Evolutionary conservation across 257 asterid species (phyloP).

Genomic region (Capsicum chinense): DNA sequence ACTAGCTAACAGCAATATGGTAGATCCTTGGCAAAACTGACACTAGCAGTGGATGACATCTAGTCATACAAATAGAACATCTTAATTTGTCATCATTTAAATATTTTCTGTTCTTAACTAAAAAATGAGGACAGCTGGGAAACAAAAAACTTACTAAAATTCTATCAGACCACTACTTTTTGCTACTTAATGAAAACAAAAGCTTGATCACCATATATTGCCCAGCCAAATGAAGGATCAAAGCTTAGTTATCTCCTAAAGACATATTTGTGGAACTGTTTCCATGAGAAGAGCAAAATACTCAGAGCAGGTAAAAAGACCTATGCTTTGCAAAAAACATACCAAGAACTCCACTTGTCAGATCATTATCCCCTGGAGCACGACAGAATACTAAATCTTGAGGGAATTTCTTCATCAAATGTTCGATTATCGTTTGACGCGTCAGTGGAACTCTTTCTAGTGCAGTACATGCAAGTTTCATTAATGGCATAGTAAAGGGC

Average conservation of each 20-base stretch:
- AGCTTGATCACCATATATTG: not conserved
- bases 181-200: not conserved
- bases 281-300: not conserved
- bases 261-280: not conserved
- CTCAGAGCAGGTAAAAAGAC: not conserved
- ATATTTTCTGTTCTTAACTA: not conserved
- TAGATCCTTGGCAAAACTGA: not conserved
- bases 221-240: not conserved
- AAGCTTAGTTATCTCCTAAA: not conserved
- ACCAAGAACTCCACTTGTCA: constrained; percentile 66
- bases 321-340: constrained; percentile 24
- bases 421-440: constrained; percentile 59
- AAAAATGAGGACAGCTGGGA: not conserved
- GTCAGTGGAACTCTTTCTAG: constrained; percentile 91
- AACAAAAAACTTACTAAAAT: not conserved
- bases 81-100: not conserved
- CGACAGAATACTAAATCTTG: constrained; percentile 87
- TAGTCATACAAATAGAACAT: not conserved
- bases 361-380: constrained; percentile 73
- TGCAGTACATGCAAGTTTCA: constrained; percentile 92
- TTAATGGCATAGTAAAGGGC: constrained; percentile 95
- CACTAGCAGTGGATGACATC: not conserved
- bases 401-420: constrained; percentile 69
- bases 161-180: not conserved
- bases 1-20: not conserved